Conservation (phyloP, 2,329 filamentous ascomycete genomes). For the Grosmannia penicillata region DNA sequence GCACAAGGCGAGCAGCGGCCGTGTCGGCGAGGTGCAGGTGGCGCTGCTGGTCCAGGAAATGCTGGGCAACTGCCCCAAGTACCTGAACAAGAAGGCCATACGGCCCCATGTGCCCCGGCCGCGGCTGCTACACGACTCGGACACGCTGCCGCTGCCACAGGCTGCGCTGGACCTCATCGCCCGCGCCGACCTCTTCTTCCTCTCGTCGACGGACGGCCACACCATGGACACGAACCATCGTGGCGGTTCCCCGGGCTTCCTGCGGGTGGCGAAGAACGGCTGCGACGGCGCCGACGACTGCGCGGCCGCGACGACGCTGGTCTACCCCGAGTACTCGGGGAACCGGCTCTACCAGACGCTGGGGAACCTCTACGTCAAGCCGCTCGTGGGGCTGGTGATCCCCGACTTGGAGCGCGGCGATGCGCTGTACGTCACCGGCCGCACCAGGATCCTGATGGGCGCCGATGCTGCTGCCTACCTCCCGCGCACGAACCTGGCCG, state of each 20-base stretch:
- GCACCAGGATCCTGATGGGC: constrained; percentile 50
- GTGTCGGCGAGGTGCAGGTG: constrained; percentile 30
- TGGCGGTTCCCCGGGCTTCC: constrained; percentile 60
- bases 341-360: constrained; percentile 75
- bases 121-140: constrained; percentile 18
- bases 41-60: constrained; percentile 57
- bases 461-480: constrained; percentile 46
- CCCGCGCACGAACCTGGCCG: constrained; percentile 55
- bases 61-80: constrained; percentile 77
- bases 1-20: no score
- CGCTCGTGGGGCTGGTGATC: constrained; percentile 53
- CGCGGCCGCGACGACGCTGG: constrained; percentile 27
- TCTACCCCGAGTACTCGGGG: constrained; percentile 75
- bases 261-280: constrained; percentile 47
- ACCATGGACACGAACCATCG: constrained; percentile 79
- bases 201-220: constrained; percentile 49
- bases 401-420: constrained; percentile 61
- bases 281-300: constrained; percentile 10
- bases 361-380: constrained; percentile 57
- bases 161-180: constrained; percentile 44
- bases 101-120: constrained; percentile 37
- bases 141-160: constrained; percentile 26
- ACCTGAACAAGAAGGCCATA: constrained; percentile 61
- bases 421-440: constrained; percentile 61
- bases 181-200: constrained; percentile 62